Conservation (phyloP, 202 grass and related monocot species). For the Alloteropsis angusta region DNA sequence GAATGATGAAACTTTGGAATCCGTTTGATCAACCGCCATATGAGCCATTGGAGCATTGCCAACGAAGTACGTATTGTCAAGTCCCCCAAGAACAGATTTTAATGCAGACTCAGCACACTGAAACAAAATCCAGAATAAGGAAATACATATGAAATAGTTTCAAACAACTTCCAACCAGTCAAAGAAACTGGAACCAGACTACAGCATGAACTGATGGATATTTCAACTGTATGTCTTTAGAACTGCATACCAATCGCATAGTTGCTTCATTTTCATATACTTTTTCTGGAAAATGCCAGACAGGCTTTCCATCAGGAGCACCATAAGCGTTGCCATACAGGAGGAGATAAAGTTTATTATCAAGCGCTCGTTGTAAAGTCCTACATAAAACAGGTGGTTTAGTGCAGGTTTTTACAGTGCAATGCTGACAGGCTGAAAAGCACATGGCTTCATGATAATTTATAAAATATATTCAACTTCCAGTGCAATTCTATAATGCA, state of each 20-base stretch:
- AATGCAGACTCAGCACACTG: constrained; percentile 93
- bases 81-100: constrained; percentile 73
- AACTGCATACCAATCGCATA: constrained; percentile 56
- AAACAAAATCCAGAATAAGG: constrained; percentile 20
- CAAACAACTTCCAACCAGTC: not conserved
- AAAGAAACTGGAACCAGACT: constrained; percentile 19
- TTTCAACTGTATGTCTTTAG: not conserved
- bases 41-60: constrained; percentile 98
- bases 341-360: constrained; percentile 87
- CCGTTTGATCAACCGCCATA: constrained; percentile 55
- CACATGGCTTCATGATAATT: not conserved
- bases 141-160: not conserved
- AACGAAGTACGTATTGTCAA: constrained; percentile 89
- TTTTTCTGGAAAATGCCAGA: constrained; percentile 99
- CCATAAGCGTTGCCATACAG: constrained; percentile 64
- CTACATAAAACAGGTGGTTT: constrained; percentile 36
- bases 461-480: constrained; percentile 1
- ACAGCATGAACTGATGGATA: not conserved
- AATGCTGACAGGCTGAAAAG: constrained; percentile 1
- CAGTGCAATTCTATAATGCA: not conserved
- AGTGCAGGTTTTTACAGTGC: not conserved
- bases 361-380: constrained; percentile 84
- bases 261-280: constrained; percentile 86
- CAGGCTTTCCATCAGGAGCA: constrained; percentile 50
- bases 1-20: constrained; percentile 33